Evolutionary conservation across 345 rosid species (phyloP), one percentile per base, ranked within the genome.

Genomic region (Salix dunnii): DNA sequence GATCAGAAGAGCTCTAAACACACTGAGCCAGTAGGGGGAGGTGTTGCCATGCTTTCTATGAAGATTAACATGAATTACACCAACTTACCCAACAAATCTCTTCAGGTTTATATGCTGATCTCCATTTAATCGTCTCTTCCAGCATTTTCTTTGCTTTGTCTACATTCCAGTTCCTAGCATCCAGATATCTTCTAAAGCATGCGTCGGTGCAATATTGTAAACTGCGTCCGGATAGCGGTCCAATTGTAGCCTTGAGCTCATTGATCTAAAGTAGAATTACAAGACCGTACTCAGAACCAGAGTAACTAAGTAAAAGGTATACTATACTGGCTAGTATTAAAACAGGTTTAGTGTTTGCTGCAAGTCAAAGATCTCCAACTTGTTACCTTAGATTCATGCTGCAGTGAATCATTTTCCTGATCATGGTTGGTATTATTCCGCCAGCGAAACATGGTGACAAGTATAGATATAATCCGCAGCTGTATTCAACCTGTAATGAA

Each of bases 61-160:
- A 68, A 51, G n/a, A 76, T 16, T 21, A 79, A 20, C 7, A 31
- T 23, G 36, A 46, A 55, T 17, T 17, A 43, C 40, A 23, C 68
- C 61, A 67, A 73, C 82, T 76, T 80, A 95, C 98, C 99, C 99
- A 95, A 49, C 87, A 73, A 77, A 93, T 93, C 77, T 90, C 91
- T 88, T 95, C 99, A 2, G 98, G 97, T 77, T 86, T 91, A 81
- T 80, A 93, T 35, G 85, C 74, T 6, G 94, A 89, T 81, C 96
- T 88, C 99, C 99, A 93, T 79, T 88, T 82, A 21, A 95, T 86
- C 0, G 97, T 82, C 78, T 91, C 99, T 28, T 86, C 92, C 48
- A 95, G 78, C 98, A 95, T 89, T 84, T 90, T 93, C 85, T 87
- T 90, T 36, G 97, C 85, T 77, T 90, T 93, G 72, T 89, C 90